phyloP scores from a whole-genome alignment of 2,329 filamentous ascomycete species.

The Lasiodiplodia sp. region DNA sequence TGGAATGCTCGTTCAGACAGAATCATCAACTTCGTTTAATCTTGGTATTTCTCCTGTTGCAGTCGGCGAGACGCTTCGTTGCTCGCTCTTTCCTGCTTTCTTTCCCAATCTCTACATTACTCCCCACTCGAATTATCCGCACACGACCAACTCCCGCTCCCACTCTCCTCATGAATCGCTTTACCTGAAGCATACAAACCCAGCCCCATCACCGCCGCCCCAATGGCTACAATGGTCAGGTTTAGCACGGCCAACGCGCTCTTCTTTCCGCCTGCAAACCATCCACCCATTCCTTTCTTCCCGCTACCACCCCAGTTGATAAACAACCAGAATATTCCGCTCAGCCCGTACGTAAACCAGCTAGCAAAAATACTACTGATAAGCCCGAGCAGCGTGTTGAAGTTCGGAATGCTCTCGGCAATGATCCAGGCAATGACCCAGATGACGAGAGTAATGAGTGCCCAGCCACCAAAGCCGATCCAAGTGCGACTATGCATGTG shows the following conservation, averaged over 20 bases:
- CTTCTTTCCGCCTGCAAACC: slow-evolving; percentile 13
- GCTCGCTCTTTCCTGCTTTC: not conserved
- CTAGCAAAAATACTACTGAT: slow-evolving; percentile 68
- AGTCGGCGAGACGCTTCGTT: no score
- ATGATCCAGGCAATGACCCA: slow-evolving; percentile 74
- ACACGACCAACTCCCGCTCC: slow-evolving; percentile 37
- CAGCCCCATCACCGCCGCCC: slow-evolving; percentile 31
- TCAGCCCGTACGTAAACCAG: slow-evolving; percentile 68
- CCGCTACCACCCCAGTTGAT: slow-evolving; percentile 46
- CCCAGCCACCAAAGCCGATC: slow-evolving; percentile 60
- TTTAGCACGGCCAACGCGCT: slow-evolving; percentile 17
- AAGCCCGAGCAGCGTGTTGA: slow-evolving; percentile 71
- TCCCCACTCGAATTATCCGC: slow-evolving; percentile 30
- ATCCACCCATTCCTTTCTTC: slow-evolving; percentile 1
- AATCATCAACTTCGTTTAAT: no score
- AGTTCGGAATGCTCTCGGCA: slow-evolving; percentile 74
- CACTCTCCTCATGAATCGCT: slow-evolving; percentile 36
- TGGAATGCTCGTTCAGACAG: no score
- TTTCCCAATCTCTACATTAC: not conserved
- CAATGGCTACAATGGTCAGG: slow-evolving; percentile 4
- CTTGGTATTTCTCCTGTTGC: not conserved
- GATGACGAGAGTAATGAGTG: slow-evolving; percentile 59
- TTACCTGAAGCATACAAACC: slow-evolving; percentile 38
- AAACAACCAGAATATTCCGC: slow-evolving; percentile 51
- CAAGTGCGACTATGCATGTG: slow-evolving; percentile 61